Conservation (phyloP, 139 green algal genomes). For the Trebouxia sp. region DNA sequence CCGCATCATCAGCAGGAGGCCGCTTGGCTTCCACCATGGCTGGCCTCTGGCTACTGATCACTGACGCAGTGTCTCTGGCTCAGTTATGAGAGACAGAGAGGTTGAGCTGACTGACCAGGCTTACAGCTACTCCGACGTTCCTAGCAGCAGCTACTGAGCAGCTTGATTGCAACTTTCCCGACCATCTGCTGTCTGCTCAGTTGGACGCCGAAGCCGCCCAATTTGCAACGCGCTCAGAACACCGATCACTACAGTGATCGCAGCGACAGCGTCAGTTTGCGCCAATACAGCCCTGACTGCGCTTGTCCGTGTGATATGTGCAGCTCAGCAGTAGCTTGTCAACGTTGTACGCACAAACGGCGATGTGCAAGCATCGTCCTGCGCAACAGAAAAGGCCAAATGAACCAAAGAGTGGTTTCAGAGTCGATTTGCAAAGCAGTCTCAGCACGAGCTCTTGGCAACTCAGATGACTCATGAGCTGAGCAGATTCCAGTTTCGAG, state of each 20-base stretch:
- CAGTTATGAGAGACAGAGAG: not conserved
- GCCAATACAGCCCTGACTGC: no score
- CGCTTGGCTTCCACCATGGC: not conserved
- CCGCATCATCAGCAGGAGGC: not conserved
- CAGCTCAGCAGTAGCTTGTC: not conserved
- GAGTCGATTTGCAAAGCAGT: not conserved
- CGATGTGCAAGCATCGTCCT: not conserved
- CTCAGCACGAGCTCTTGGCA: not conserved
- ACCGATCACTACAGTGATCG: no score
- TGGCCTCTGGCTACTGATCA: not conserved
- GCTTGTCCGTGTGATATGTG: no score
- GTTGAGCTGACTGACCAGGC: not conserved
- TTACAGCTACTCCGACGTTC: not conserved
- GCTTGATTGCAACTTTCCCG: no score
- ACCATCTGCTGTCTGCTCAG: no score
- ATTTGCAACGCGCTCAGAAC: no score
- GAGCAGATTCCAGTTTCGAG: no score
- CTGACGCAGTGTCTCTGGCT: not conserved
- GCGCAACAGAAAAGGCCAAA: no score
- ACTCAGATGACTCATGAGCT: not conserved
- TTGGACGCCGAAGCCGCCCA: no score
- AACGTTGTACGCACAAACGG: not conserved
- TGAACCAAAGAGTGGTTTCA: not conserved
- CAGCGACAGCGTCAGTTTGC: no score
- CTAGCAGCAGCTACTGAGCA: no score